A percentile compares a stretch with the other conserved stretches of the same genome.
These are phyloP conservation scores for Raffaelea deltoideospora DNA, from an alignment of 2,329 filamentous ascomycete genomes.

Conservation along the genomic window DNA sequence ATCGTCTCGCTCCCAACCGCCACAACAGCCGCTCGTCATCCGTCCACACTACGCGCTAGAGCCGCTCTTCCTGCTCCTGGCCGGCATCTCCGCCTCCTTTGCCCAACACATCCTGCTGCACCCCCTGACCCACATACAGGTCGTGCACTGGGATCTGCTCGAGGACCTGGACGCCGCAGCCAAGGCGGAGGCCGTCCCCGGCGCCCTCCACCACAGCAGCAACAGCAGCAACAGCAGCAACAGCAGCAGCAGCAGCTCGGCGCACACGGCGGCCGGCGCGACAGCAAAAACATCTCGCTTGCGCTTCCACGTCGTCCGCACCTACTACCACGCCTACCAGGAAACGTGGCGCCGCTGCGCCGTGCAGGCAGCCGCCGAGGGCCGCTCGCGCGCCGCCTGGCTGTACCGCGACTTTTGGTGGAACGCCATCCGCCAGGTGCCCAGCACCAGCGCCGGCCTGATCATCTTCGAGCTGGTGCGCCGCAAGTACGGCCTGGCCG, in stretches of 20 bases:
- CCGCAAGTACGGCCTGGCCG: constrained; percentile 52
- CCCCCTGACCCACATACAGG: constrained; percentile 55
- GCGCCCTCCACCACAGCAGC: not conserved
- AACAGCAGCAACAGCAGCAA: no score
- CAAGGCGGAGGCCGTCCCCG: not conserved
- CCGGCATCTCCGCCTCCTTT: constrained; percentile 53
- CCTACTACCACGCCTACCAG: constrained; percentile 58
- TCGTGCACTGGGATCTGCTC: constrained; percentile 57
- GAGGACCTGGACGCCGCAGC: constrained; percentile 48
- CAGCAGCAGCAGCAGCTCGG: not conserved
- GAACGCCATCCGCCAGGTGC: constrained; percentile 58
- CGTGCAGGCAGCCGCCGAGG: constrained; percentile 38
- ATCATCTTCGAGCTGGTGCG: constrained; percentile 68
- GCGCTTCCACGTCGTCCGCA: constrained; percentile 38
- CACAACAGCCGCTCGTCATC: constrained; percentile 28
- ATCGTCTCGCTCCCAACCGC: constrained; percentile 1
- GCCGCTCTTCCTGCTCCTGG: constrained; percentile 54
- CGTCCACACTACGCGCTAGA: constrained; percentile 63
- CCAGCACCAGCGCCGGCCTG: constrained; percentile 60
- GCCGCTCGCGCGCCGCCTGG: constrained; percentile 43
- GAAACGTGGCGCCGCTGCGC: constrained; percentile 49
- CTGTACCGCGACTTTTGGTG: constrained; percentile 59
- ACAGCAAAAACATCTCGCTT: constrained; percentile 9
- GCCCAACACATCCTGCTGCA: constrained; percentile 56
- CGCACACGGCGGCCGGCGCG: constrained; percentile 9